Conservation (phyloP, 805 yeast species). For the Metschnikowia lachancei region DNA sequence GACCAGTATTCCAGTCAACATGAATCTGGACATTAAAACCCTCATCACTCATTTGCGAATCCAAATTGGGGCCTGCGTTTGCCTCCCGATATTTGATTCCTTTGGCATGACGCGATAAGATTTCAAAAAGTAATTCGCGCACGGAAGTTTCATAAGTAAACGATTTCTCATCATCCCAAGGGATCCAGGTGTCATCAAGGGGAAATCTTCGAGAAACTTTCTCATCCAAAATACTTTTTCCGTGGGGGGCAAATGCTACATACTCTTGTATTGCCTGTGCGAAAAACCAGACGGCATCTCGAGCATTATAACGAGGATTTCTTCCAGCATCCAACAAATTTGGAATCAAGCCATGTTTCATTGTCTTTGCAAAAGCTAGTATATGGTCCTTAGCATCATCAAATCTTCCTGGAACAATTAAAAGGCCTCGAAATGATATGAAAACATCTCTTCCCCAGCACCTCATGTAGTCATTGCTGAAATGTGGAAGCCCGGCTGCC, state of each 20-base stretch:
- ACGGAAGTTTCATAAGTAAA: slow-evolving; percentile 68
- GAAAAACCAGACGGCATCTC: slow-evolving; percentile 97
- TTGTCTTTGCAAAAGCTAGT: slow-evolving; percentile 80
- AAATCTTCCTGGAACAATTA: slow-evolving; percentile 72
- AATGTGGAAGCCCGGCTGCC: slow-evolving; percentile 97
- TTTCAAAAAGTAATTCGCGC: slow-evolving; percentile 77
- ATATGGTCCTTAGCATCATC: slow-evolving; percentile 82
- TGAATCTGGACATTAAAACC: slow-evolving; percentile 82
- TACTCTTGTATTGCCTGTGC: slow-evolving; percentile 87
- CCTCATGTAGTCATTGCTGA: slow-evolving; percentile 86
- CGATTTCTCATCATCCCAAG: slow-evolving; percentile 68
- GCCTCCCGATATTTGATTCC: slow-evolving; percentile 91
- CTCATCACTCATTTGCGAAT: slow-evolving; percentile 86
- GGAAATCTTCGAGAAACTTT: slow-evolving; percentile 84
- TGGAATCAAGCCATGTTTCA: slow-evolving; percentile 94
- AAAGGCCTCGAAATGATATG: slow-evolving; percentile 77
- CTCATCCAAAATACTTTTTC: slow-evolving; percentile 62
- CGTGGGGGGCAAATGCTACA: slow-evolving; percentile 63
- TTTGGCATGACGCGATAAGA: slow-evolving; percentile 80
- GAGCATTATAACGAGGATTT: slow-evolving; percentile 91
- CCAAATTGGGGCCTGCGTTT: slow-evolving; percentile 86
- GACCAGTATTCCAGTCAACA: slow-evolving; percentile 88
- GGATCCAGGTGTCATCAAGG: slow-evolving; percentile 74
- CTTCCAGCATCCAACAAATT: slow-evolving; percentile 88
- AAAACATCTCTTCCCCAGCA: slow-evolving; percentile 99